Evolutionary conservation across 106 monocot species (phyloP).

Genomic region (Iris macrosiphon): DNA sequence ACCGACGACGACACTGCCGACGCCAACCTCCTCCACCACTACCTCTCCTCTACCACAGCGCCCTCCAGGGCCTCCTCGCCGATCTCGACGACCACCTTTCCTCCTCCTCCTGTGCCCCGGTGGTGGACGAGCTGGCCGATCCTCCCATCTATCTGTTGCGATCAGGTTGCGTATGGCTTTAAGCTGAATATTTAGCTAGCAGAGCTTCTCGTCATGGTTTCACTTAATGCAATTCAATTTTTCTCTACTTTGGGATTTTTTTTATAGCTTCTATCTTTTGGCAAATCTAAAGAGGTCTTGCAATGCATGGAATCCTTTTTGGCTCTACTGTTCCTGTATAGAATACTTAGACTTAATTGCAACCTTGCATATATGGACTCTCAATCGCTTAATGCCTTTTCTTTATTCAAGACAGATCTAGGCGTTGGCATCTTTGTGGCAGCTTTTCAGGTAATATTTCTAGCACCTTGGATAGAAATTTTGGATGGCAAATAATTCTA

Average conservation of each 20-base stretch:
- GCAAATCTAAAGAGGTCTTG: conserved; percentile 36
- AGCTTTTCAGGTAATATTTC: conserved; percentile 82
- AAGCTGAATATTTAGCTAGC: conserved; percentile 90
- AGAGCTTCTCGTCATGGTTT: conserved; percentile 70
- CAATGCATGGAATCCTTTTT: conserved; percentile 49
- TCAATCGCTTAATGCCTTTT: conserved; percentile 62
- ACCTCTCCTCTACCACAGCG: too few relatives aligned
- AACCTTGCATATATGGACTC: conserved; percentile 54
- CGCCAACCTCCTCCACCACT: too few relatives aligned
- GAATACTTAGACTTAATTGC: conserved; percentile 70
- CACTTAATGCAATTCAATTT: conserved; percentile 83
- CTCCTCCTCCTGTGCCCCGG: too few relatives aligned
- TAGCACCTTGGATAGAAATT: too few relatives aligned
- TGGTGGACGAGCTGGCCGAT: too few relatives aligned
- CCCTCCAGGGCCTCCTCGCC: too few relatives aligned
- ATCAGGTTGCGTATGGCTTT: conserved; percentile 93
- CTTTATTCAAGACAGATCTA: conserved; percentile 81
- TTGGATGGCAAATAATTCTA: too few relatives aligned
- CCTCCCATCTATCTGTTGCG: conserved; percentile 72
- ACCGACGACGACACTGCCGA: too few relatives aligned
- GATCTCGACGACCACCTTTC: too few relatives aligned
- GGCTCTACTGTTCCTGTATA: conserved; percentile 67
- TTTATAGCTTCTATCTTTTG: conserved; percentile 31
- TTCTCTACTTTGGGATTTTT: conserved; percentile 83
- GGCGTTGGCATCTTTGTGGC: conserved; percentile 88